phyloP scores from a whole-genome alignment of 768 basidiomycete genomes.

The Lentinus tigrinus region DNA sequence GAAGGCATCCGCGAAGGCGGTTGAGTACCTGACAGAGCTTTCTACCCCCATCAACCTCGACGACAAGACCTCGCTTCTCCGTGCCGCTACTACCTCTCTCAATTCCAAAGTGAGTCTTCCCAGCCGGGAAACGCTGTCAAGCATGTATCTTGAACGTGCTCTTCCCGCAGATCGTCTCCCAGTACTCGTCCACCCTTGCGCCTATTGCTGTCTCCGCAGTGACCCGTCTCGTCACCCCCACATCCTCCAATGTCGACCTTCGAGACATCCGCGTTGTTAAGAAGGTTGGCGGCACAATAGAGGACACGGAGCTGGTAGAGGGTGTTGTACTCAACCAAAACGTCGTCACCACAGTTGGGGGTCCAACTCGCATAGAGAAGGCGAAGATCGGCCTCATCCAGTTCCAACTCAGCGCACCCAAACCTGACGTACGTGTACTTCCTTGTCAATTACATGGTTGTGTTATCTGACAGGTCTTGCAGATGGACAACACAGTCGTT shows the following conservation, averaged over 20 bases:
- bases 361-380: slow-evolving; percentile 94
- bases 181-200: slow-evolving; percentile 97
- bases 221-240: slow-evolving; percentile 82
- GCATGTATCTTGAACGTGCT: too few species aligned
- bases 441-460: background rate
- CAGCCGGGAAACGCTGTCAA: background rate
- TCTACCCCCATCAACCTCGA: slow-evolving; percentile 89
- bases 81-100: slow-evolving; percentile 91
- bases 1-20: slow-evolving; percentile 87
- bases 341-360: slow-evolving; percentile 85
- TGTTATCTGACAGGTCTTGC: slow-evolving; percentile 14
- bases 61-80: slow-evolving; percentile 80
- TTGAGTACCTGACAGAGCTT: slow-evolving; percentile 91
- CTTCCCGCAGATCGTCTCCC: slow-evolving; percentile 83
- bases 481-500: slow-evolving; percentile 99
- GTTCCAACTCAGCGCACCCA: slow-evolving; percentile 96
- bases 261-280: slow-evolving; percentile 95
- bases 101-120: slow-evolving; percentile 79
- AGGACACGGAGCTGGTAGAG: slow-evolving; percentile 95
- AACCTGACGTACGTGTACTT: slow-evolving; percentile 78
- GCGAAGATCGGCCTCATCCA: slow-evolving; percentile 98
- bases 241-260: slow-evolving; percentile 93
- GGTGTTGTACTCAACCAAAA: slow-evolving; percentile 98
- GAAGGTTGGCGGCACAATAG: slow-evolving; percentile 98
- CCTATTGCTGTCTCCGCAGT: slow-evolving; percentile 98